Percentiles rank a stretch among this genome's conserved stretches.
These are phyloP conservation scores for Ehretia macrophylla DNA, from an alignment of 257 asterid species.

Conservation along the genomic window DNA sequence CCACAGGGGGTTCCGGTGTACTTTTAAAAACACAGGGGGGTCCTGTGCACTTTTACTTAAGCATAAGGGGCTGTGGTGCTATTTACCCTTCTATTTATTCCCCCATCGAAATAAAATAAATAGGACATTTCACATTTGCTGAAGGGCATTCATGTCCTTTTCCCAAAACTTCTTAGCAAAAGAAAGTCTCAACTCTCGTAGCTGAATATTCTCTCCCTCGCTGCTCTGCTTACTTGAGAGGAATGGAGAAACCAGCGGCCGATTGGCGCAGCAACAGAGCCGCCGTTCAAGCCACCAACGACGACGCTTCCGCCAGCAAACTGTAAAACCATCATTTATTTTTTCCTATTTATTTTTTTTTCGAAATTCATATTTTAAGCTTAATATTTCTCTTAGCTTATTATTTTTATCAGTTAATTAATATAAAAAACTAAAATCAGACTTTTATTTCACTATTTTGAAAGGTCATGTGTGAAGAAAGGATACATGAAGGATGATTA, in stretches of 20 bases:
- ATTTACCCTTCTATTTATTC: no score
- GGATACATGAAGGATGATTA: slow-evolving; percentile 90
- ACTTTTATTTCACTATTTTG: not conserved
- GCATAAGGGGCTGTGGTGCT: no score
- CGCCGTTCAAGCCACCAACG: slow-evolving; percentile 96
- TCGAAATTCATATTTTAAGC: not conserved
- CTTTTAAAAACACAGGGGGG: no score
- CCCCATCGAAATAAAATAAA: no score
- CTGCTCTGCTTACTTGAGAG: not conserved
- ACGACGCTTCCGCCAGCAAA: slow-evolving; percentile 97
- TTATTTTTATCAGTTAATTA: not conserved
- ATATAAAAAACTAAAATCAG: no score
- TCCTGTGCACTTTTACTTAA: no score
- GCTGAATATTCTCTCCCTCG: not conserved
- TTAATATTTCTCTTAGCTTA: not conserved
- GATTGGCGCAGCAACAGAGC: slow-evolving; percentile 75
- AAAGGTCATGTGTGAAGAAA: slow-evolving; percentile 86
- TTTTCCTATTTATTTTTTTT: not conserved
- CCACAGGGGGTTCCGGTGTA: no score
- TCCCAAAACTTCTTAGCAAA: no score
- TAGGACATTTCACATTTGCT: no score
- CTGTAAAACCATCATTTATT: slow-evolving; percentile 35
- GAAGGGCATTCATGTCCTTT: no score
- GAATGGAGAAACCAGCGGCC: slow-evolving; percentile 52
- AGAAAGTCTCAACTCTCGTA: no score